Base-by-base conservation (phyloP, 441 rosid genomes). In the Adansonia grandidieri region DNA sequence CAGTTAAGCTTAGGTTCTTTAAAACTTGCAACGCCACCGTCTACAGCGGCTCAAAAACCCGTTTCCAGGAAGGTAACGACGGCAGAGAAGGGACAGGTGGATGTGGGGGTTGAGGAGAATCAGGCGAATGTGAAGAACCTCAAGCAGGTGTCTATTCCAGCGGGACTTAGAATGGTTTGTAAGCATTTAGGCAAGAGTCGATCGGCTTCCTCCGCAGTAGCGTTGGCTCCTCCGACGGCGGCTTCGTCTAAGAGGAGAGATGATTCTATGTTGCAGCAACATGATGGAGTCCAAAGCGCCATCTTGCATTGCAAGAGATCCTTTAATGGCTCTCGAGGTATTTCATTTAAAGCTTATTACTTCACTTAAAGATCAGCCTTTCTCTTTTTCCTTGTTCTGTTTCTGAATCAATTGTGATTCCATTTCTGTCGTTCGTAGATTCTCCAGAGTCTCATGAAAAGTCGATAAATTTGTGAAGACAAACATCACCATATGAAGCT, bases 231-330 rank as follows among this genome's bases (percentile, higher is more conserved):
- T 10, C 70, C 82, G 19, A 80, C 80, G 20, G 40, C 72, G 32
- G 48, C 82, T 67, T 74, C 74, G 63, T 84, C 96, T 1, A 80
- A 80, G 42, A 84, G 98, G 88, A 90, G 97, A 24, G 98, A 96
- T 32, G 98, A 94, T 86, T 94, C 99, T 22, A 87, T 94, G 83
- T 79, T 92, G 74, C 95, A 92, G 84, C 97, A 92, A 51, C 88
- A 94, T 77, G 99, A 96, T 77, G 94, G 97, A 44, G 94, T 96
- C 65, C 98, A 92, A 77, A 87, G 97, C 78, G 99, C 99, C 67
- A 96, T 96, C 66, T 81, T 96, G 72, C 99, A 96, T 78, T 96
- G 99, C 89, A 96, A 96, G 80, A 87, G 89, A 86, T 96, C 98
- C 48, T 91, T 96, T 79, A 91, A 94, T 82, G 91, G 93, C 10